Evolutionary conservation across 2,329 filamentous ascomycete species (phyloP), one percentile per base, ranked within the genome.

Genomic region (Coniella vitis): DNA sequence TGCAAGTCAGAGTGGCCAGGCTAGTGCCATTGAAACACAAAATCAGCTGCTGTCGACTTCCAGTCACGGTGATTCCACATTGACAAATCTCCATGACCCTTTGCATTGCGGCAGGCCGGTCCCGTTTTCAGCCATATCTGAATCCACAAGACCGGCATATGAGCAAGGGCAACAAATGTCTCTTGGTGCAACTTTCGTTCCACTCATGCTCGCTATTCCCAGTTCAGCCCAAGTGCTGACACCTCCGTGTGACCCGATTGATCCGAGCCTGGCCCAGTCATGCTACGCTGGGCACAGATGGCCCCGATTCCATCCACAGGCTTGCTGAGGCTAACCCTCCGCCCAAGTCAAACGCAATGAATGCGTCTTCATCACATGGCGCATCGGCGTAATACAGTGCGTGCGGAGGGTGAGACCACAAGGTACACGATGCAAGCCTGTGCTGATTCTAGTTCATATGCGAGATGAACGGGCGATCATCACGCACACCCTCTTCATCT

Each of bases 211-310:
- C 14, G 31, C 39, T 37, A 25, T 9, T 14, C 39, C 40, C n/a
- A 22, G 21, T 22, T 14, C 4, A 34, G 47, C 37, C 40, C 39
- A 48, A 46, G 45, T 48, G 49, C 49, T 51, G 46, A 51, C 49
- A 21, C 17, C 34, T 20, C 31, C 29, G 45, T 48, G 45, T 29
- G 34, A 48, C 45, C 45, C 43, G 13, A 25, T 39, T 37, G 7
- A 16, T 19, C 20, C 35, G 45, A 42, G 39, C 25, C 45, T 20
- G 38, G 21, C 35, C 40, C 41, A 40, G 48, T 50, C 32, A 47
- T 22, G 21, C 43, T 17, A 25, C 32, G 12, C 21, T 36, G 17
- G 16, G 29, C 3, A 7, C n/a, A 2, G 4, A n/a, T 34, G 10
- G 16, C 5, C n/a, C 13, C 4, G n/a, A n/a, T 19, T 19, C 31